Conservation (phyloP, 768 basidiomycete species). For the Sporobolomyces phaffii region DNA sequence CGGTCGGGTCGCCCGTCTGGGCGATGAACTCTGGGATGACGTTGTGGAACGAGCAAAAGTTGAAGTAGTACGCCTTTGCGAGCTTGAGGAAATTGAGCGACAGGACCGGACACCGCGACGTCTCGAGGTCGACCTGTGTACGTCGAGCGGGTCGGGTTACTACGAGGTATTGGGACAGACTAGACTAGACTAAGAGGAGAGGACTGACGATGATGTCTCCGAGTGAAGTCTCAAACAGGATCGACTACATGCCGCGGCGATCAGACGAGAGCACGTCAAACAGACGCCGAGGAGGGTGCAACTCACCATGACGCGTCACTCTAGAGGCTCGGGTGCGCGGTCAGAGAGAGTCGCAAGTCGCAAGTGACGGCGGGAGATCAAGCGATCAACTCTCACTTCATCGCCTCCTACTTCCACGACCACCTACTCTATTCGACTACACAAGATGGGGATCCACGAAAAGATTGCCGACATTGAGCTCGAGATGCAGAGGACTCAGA, state of each 20-base stretch:
- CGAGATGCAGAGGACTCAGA: constrained; percentile 81
- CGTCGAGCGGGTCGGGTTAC: too few relatives aligned
- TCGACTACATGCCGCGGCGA: constrained; percentile 56
- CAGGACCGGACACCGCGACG: constrained; percentile 78
- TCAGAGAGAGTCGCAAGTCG: too few relatives aligned
- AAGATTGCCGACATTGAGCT: constrained; percentile 64
- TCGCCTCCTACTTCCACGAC: too few relatives aligned
- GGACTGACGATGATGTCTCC: constrained; percentile 70
- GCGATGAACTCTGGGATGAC: constrained; percentile 97
- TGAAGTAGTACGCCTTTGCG: constrained; percentile 96
- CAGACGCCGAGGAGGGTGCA: background rate
- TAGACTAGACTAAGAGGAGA: too few relatives aligned
- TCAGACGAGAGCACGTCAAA: background rate
- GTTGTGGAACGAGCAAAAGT: constrained; percentile 96
- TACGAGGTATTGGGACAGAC: too few relatives aligned
- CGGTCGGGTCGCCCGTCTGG: constrained; percentile 92
- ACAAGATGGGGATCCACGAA: constrained; percentile 89
- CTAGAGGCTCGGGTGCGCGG: too few relatives aligned
- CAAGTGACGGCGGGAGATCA: too few relatives aligned
- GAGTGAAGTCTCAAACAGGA: constrained; percentile 90
- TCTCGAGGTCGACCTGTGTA: constrained; percentile 72
- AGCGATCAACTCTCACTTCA: too few relatives aligned
- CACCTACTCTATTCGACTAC: too few relatives aligned
- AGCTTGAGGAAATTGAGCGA: constrained; percentile 96
- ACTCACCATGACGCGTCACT: background rate